Evolutionary conservation across 2,329 filamentous ascomycete species (phyloP).

Genomic region (Talaromyces sp.): DNA sequence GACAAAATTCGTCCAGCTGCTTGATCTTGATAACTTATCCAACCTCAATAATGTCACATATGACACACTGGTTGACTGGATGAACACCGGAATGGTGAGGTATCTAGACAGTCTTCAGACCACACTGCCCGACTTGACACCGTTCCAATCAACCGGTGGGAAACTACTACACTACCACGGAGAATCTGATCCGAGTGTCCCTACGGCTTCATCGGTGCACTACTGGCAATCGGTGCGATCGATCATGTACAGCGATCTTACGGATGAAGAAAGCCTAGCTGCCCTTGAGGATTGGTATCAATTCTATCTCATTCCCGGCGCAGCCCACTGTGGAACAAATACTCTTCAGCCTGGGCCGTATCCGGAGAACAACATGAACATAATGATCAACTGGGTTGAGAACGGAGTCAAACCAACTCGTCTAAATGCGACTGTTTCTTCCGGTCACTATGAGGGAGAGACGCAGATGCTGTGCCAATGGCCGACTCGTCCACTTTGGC

Average conservation of each 20-base stretch:
- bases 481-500: not conserved
- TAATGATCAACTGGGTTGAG: slow-evolving; percentile 48
- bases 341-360: slow-evolving; percentile 36
- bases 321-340: slow-evolving; percentile 45
- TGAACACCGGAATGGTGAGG: slow-evolving; percentile 39
- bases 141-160: slow-evolving; percentile 44
- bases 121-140: slow-evolving; percentile 45
- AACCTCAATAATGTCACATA: slow-evolving; percentile 48
- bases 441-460: not conserved
- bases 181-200: slow-evolving; percentile 48
- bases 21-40: slow-evolving; percentile 33
- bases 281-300: slow-evolving; percentile 48
- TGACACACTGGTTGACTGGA: slow-evolving; percentile 50
- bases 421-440: slow-evolving; percentile 32
- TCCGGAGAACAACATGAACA: slow-evolving; percentile 40
- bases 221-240: slow-evolving; percentile 50
- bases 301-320: slow-evolving; percentile 49
- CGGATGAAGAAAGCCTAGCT: slow-evolving; percentile 32
- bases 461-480: not conserved
- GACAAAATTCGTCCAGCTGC: slow-evolving; percentile 23
- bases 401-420: slow-evolving; percentile 37
- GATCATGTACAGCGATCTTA: slow-evolving; percentile 41
- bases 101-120: slow-evolving; percentile 49
- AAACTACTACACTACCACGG: slow-evolving; percentile 55
- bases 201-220: slow-evolving; percentile 47